Conservation (phyloP, 768 basidiomycete genomes). For the Termitomyces sp. region DNA sequence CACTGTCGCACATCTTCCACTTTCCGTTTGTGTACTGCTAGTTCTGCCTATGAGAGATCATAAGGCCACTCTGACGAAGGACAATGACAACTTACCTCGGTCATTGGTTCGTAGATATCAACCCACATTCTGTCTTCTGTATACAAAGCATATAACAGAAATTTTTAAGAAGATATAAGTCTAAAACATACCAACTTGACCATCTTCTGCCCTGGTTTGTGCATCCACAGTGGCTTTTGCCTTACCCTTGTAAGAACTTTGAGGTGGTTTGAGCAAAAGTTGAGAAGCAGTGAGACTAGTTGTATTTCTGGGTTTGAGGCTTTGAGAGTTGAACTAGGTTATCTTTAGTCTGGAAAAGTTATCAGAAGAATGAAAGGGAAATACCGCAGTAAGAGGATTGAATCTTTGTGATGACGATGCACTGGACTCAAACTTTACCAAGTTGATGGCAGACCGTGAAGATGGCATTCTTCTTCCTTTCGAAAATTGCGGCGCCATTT, state of each 20-base stretch:
- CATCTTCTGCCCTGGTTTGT: background rate
- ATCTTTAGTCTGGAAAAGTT: background rate
- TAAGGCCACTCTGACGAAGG: background rate
- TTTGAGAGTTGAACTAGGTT: slow-evolving; percentile 8
- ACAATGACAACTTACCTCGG: slow-evolving; percentile 36
- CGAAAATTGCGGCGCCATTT: background rate
- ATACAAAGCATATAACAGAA: background rate
- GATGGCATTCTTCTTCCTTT: slow-evolving; percentile 7
- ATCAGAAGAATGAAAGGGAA: background rate
- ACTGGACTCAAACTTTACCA: slow-evolving; percentile 9
- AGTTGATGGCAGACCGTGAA: slow-evolving; percentile 2
- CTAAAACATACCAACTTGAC: background rate
- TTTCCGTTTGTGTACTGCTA: slow-evolving; percentile 78
- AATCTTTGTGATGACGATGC: slow-evolving; percentile 10
- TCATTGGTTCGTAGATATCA: slow-evolving; percentile 55
- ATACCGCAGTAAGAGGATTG: slow-evolving; percentile 20
- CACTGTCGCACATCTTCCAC: slow-evolving; percentile 74
- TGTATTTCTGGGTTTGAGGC: background rate
- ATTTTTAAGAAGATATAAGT: no score
- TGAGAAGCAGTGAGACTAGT: slow-evolving; percentile 1
- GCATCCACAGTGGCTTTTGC: slow-evolving; percentile 16
- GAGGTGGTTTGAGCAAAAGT: slow-evolving; percentile 2
- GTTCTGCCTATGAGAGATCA: slow-evolving; percentile 43
- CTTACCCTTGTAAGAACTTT: slow-evolving; percentile 13
- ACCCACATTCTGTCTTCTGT: slow-evolving; percentile 49